Evolutionary conservation across 768 basidiomycete genomes (phyloP).

Genomic region (Lactarius hengduanensis): DNA sequence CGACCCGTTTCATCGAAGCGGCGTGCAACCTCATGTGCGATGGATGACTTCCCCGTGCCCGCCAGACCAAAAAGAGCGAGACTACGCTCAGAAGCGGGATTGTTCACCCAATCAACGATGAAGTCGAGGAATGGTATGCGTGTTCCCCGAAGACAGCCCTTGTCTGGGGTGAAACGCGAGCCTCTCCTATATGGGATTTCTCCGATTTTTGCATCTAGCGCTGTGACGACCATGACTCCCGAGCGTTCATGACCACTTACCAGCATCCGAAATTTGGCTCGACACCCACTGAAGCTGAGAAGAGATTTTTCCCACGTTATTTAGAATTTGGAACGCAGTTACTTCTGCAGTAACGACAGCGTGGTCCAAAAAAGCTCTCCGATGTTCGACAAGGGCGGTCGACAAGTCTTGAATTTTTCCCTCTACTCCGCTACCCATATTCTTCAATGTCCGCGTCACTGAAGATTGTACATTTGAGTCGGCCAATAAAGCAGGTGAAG

Average conservation of each 20-base stretch:
- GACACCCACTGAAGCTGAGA: background rate
- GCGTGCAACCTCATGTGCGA: background rate
- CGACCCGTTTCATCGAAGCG: background rate
- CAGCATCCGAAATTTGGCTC: background rate
- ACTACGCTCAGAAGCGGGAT: background rate
- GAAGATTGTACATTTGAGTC: background rate
- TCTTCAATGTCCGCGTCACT: background rate
- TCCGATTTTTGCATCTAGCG: background rate
- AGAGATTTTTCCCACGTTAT: background rate
- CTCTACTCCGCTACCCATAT: background rate
- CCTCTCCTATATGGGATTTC: background rate
- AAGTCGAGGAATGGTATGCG: background rate
- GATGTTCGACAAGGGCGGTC: background rate
- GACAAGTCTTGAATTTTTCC: background rate
- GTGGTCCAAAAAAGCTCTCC: background rate
- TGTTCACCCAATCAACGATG: constrained; percentile 1
- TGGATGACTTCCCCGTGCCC: background rate
- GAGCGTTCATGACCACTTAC: background rate
- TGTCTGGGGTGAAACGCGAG: background rate
- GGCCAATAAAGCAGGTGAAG: background rate
- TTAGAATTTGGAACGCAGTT: background rate
- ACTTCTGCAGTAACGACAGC: background rate
- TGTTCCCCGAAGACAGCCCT: constrained; percentile 1
- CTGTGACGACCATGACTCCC: background rate
- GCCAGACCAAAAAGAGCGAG: background rate